Conservation (phyloP, 768 basidiomycete species). For the Ramaria rubella region DNA sequence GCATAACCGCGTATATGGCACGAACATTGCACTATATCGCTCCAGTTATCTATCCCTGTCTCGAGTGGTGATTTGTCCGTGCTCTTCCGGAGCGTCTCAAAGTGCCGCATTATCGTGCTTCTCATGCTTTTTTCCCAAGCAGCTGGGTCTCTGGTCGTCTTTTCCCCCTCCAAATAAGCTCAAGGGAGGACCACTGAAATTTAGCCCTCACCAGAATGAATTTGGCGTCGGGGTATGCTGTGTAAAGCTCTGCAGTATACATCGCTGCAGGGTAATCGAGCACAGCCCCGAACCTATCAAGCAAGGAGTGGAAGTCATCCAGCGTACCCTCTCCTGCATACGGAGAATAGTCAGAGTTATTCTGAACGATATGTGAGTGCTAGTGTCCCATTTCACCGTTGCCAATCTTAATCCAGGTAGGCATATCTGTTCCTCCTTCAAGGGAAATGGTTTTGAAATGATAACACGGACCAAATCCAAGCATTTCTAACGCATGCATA, state of each 20-base stretch:
- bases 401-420: no score
- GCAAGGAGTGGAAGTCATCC: neutral
- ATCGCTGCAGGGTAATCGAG: neutral
- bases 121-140: neutral
- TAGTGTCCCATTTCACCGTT: no score
- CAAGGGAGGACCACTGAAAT: neutral
- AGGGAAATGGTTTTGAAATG: no score
- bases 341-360: no score
- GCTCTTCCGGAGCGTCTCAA: no score
- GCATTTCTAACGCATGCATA: no score
- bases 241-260: neutral
- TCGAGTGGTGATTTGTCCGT: neutral
- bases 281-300: neutral
- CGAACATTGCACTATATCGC: neutral
- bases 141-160: neutral
- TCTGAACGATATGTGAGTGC: no score
- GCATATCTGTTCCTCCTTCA: no score
- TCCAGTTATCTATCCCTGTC: neutral
- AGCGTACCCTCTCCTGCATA: neutral
- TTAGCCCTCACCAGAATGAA: neutral
- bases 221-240: conserved; percentile 1
- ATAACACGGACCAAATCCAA: no score
- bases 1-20: neutral
- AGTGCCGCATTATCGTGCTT: neutral
- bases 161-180: no score